phyloP scores from a whole-genome alignment of 2,329 filamentous ascomycete genomes.

The Didymella sp. region DNA sequence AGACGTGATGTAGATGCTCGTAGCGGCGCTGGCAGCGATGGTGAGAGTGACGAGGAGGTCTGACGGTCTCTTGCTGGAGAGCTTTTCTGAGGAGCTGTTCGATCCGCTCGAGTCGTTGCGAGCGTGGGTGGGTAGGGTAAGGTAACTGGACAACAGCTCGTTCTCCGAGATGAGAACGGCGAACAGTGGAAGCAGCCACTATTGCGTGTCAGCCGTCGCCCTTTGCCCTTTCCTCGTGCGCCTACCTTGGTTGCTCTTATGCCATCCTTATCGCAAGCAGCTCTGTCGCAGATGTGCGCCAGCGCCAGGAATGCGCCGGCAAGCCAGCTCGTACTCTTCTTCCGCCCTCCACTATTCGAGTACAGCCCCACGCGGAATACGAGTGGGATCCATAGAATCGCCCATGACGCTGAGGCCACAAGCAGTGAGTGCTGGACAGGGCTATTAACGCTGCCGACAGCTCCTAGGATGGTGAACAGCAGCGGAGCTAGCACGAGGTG shows the following conservation, averaged over 20 bases:
- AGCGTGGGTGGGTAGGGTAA: conserved; percentile 33
- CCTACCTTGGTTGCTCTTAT: conserved; percentile 57
- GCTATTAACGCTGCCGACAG: conserved; percentile 44
- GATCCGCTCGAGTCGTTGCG: conserved; percentile 31
- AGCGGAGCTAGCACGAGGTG: conserved; percentile 43
- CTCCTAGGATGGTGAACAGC: conserved; percentile 45
- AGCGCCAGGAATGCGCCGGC: conserved; percentile 54
- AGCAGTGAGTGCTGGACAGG: conserved; percentile 53
- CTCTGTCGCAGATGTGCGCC: conserved; percentile 53
- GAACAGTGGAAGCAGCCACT: conserved; percentile 47
- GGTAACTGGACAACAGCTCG: conserved; percentile 33
- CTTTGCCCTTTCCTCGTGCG: too few relatives aligned
- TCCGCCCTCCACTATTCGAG: conserved; percentile 34
- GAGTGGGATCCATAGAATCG: conserved; percentile 47
- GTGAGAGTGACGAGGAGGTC: conserved; percentile 45
- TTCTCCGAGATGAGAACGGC: conserved; percentile 41
- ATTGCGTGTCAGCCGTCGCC: background rate
- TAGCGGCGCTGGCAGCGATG: conserved; percentile 45
- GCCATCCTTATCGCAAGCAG: conserved; percentile 52
- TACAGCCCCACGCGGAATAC: conserved; percentile 44
- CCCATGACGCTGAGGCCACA: conserved; percentile 54
- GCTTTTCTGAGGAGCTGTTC: conserved; percentile 24
- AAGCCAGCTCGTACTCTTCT: conserved; percentile 46
- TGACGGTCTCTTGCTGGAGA: conserved; percentile 30
- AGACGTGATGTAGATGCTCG: conserved; percentile 45